These are phyloP conservation scores for Blepharisma undulans DNA, from an alignment of 169 alveolate genomes.

Conservation along the genomic window DNA sequence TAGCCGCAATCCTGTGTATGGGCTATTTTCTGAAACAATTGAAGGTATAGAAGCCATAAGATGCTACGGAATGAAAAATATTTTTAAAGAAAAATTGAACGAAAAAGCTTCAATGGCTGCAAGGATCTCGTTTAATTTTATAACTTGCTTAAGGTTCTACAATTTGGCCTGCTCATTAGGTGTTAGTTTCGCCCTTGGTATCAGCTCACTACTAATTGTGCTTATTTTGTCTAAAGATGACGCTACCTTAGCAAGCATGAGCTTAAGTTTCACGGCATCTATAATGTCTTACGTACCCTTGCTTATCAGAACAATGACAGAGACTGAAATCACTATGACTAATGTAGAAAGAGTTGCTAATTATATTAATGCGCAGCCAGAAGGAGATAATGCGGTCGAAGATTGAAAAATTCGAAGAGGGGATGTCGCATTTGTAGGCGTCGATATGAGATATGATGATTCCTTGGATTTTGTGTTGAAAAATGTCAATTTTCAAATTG, in stretches of 20 bases:
- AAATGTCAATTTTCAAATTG: conserved; percentile 49
- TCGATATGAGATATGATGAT: conserved; percentile 62
- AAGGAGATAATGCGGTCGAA: not conserved
- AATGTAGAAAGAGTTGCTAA: not conserved
- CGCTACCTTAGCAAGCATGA: not conserved
- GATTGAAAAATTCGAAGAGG: conserved; percentile 41
- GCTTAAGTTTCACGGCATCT: not conserved
- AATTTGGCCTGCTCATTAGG: not conserved
- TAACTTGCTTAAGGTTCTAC: not conserved
- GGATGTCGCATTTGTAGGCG: conserved; percentile 52
- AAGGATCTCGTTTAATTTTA: no score
- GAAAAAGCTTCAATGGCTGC: no score
- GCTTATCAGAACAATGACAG: not conserved
- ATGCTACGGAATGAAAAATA: not conserved
- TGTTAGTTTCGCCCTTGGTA: not conserved
- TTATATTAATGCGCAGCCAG: not conserved
- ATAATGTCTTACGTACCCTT: not conserved
- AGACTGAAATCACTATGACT: conserved; percentile 6
- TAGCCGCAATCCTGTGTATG: not conserved
- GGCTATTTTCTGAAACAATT: not conserved
- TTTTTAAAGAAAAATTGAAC: not conserved
- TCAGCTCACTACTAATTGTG: not conserved
- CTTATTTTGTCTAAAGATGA: not conserved
- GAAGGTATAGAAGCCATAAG: not conserved
- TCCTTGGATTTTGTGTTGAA: conserved; percentile 53